Evolutionary conservation across 306 rosid species (phyloP).

Genomic region (Castanea mollissima): DNA sequence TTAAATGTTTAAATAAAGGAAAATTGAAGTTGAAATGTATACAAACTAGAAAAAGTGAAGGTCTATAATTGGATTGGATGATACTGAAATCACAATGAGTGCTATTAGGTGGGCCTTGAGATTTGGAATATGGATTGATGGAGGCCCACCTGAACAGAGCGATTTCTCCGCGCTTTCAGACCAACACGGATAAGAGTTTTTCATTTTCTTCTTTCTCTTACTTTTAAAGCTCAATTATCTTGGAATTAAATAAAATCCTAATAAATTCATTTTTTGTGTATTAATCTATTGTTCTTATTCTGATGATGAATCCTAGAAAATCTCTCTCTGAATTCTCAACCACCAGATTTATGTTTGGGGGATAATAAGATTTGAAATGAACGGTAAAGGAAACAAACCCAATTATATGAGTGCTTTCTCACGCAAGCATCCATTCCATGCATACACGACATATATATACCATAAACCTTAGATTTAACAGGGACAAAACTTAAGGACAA

Average conservation of each 20-base stretch:
- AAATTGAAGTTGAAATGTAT: neutral
- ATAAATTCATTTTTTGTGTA: neutral
- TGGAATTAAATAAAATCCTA: neutral
- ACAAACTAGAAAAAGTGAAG: neutral
- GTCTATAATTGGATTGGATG: neutral
- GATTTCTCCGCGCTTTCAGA: slow-evolving; percentile 13
- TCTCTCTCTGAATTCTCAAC: neutral
- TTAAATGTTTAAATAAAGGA: neutral
- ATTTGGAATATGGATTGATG: neutral
- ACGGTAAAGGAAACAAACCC: neutral
- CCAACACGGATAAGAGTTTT: neutral
- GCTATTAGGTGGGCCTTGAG: neutral
- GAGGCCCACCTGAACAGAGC: neutral
- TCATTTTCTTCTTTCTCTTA: neutral
- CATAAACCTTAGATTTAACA: too few relatives aligned
- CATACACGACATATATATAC: slow-evolving; percentile 13
- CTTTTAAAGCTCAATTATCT: slow-evolving; percentile 1
- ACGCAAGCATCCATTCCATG: slow-evolving; percentile 54
- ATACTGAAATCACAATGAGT: neutral
- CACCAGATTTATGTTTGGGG: neutral
- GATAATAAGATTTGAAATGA: neutral
- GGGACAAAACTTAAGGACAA: too few relatives aligned
- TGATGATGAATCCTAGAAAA: neutral
- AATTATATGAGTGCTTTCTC: slow-evolving; percentile 33
- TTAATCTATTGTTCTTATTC: neutral